Conservation (phyloP, 225 moss, liverwort and hornwort species). For the Physcomitrium patens region DNA sequence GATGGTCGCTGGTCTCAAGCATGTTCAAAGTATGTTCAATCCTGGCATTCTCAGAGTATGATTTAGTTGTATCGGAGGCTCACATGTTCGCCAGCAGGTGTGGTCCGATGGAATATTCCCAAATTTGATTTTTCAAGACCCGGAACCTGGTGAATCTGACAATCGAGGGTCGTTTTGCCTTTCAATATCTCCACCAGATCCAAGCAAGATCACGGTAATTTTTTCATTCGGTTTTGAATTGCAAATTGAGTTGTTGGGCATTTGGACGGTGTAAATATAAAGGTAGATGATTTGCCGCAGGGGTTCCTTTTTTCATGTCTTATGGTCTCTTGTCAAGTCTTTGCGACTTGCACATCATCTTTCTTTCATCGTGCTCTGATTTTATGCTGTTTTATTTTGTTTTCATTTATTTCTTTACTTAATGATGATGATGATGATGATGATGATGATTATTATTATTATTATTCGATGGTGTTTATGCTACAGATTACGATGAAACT, state of each 20-base stretch:
- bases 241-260: background rate
- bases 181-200: constrained; percentile 79
- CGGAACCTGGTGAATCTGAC: constrained; percentile 56
- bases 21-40: constrained; percentile 2
- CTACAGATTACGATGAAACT: background rate
- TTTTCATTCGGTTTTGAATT: constrained; percentile 13
- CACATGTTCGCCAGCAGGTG: constrained; percentile 51
- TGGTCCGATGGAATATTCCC: constrained; percentile 78
- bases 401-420: too few species aligned
- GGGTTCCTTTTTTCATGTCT: constrained; percentile 3
- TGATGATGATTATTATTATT: too few species aligned
- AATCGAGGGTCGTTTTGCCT: constrained; percentile 76
- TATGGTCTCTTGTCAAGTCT: background rate
- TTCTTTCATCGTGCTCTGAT: background rate
- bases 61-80: constrained; percentile 7
- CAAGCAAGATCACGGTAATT: constrained; percentile 58
- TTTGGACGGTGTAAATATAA: background rate
- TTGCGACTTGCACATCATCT: background rate
- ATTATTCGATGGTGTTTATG: constrained; percentile 2
- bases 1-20: background rate
- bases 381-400: background rate
- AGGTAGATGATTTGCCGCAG: background rate
- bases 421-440: too few species aligned
- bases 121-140: constrained; percentile 69
- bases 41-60: background rate